Conservation (phyloP, 176 grass and related monocot genomes). For the Puya raimondii region DNA sequence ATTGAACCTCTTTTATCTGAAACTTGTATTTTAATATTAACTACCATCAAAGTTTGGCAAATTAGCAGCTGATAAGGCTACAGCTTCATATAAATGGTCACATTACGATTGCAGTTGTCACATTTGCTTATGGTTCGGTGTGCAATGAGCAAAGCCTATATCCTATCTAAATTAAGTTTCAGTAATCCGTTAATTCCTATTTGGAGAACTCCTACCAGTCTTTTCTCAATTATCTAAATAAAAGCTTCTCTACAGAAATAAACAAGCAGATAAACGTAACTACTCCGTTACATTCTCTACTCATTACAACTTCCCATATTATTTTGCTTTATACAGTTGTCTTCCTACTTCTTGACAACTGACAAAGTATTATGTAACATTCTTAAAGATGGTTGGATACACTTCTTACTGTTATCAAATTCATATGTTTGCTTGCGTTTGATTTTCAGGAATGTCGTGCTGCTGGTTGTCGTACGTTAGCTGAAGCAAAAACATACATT, state of each 20-base stretch:
- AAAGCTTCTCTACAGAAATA: neutral
- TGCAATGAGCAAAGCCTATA: no score
- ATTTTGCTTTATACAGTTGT: neutral
- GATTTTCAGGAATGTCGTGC: slow-evolving; percentile 64
- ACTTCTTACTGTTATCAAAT: neutral
- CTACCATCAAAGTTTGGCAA: no score
- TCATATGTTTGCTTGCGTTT: neutral
- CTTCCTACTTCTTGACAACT: neutral
- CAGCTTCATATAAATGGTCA: no score
- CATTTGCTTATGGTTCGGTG: no score
- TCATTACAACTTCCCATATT: neutral
- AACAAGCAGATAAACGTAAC: neutral
- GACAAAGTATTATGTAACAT: neutral
- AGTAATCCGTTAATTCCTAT: neutral
- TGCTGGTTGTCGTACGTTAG: slow-evolving; percentile 67
- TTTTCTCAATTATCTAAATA: neutral
- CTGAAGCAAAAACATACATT: slow-evolving; percentile 70
- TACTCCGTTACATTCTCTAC: neutral
- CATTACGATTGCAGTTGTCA: no score
- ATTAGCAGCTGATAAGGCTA: no score
- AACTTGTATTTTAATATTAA: no score
- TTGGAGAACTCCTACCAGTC: neutral
- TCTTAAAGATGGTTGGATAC: neutral
- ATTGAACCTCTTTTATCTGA: no score
- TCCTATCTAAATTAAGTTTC: no score